phyloP scores from a whole-genome alignment of 352 stramenopile genomes.

The Phytophthora palmivora region DNA sequence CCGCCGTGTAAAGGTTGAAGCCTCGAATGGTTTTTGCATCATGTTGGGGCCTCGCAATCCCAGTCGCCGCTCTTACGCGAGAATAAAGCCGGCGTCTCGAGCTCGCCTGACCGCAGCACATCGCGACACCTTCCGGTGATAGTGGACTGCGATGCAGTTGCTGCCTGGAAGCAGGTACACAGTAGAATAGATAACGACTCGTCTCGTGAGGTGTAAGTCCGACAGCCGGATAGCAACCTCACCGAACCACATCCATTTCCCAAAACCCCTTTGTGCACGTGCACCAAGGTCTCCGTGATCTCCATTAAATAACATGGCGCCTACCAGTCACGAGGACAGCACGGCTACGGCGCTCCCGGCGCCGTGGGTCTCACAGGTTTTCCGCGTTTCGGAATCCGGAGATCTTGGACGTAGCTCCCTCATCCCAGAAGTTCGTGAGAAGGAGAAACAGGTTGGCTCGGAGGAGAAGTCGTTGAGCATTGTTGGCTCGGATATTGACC shows the following conservation, averaged over 20 bases:
- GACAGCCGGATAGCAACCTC: conserved; percentile 10
- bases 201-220: conserved; percentile 13
- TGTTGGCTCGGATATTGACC: conserved; percentile 18
- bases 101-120: conserved; percentile 30
- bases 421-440: conserved; percentile 23
- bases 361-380: conserved; percentile 36
- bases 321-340: conserved; percentile 26
- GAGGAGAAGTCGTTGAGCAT: conserved; percentile 27
- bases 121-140: conserved; percentile 21
- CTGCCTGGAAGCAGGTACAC: not conserved
- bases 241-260: conserved; percentile 29
- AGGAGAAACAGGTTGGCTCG: conserved; percentile 20
- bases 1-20: conserved; percentile 24
- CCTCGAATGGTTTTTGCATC: conserved; percentile 25
- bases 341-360: conserved; percentile 12
- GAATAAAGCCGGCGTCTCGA: conserved; percentile 25
- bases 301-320: conserved; percentile 26
- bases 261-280: conserved; percentile 19
- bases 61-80: conserved; percentile 13
- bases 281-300: conserved; percentile 7
- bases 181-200: conserved; percentile 12
- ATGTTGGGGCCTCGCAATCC: conserved; percentile 5
- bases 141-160: conserved; percentile 8
- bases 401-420: conserved; percentile 23
- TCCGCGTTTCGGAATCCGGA: conserved; percentile 21